phyloP scores from a whole-genome alignment of 306 rosid species.

The Vachellia collinsii region DNA sequence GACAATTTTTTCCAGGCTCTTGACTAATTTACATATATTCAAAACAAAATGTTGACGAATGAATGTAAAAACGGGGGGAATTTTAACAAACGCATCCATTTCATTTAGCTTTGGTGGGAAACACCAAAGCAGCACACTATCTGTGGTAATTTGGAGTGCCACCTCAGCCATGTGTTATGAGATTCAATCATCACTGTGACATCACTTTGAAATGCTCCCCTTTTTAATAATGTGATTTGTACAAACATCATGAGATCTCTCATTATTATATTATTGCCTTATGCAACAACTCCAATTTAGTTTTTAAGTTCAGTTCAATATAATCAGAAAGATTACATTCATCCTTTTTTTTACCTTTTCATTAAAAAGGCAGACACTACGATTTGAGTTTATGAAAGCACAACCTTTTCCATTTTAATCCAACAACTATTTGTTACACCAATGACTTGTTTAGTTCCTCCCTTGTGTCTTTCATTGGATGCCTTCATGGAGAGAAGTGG shows the following conservation, averaged over 20 bases:
- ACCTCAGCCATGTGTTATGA: background rate
- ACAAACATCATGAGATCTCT: background rate
- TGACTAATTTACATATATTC: background rate
- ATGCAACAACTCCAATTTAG: background rate
- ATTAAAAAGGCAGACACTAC: no score
- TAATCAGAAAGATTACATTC: no score
- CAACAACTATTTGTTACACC: no score
- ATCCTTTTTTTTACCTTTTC: no score
- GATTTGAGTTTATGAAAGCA: no score
- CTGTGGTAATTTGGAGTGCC: background rate
- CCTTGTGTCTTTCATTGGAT: background rate
- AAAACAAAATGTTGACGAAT: background rate
- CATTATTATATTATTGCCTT: no score
- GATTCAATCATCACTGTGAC: background rate
- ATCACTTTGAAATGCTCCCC: background rate
- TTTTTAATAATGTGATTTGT: background rate
- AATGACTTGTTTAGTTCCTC: no score
- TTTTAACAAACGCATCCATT: background rate
- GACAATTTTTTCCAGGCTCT: background rate
- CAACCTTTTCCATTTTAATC: no score
- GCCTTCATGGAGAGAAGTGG: background rate
- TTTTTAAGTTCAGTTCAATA: no score
- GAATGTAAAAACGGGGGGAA: background rate
- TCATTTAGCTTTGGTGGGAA: background rate
- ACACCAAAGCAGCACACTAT: background rate